These are phyloP conservation scores for Macrolepiota fuliginosa DNA, from an alignment of 768 basidiomycete species.

Conservation along the genomic window DNA sequence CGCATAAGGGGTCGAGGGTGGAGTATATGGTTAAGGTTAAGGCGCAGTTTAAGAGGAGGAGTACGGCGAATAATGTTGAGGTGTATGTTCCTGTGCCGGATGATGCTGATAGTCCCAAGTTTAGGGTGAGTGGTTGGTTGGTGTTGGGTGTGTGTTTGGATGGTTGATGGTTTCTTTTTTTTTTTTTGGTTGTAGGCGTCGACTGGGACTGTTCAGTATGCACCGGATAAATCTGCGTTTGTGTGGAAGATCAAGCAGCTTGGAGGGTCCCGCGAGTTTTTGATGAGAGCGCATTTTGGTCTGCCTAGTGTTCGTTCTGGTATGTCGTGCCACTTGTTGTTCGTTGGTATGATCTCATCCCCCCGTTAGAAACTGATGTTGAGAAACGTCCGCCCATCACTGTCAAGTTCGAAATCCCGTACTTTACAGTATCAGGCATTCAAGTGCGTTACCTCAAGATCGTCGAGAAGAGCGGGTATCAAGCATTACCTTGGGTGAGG, in stretches of 20 bases:
- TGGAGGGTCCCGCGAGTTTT: slow-evolving; percentile 92
- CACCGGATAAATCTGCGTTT: slow-evolving; percentile 96
- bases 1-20: slow-evolving; percentile 87
- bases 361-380: slow-evolving; percentile 57
- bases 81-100: slow-evolving; percentile 99
- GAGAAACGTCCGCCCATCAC: slow-evolving; percentile 94
- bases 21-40: slow-evolving; percentile 96
- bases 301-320: slow-evolving; percentile 91
- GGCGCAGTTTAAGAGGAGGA: slow-evolving; percentile 96
- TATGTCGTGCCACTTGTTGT: slow-evolving; percentile 34
- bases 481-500: slow-evolving; percentile 93
- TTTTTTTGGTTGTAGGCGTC: slow-evolving; percentile 54
- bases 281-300: slow-evolving; percentile 98
- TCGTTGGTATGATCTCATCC: not conserved
- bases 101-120: slow-evolving; percentile 97
- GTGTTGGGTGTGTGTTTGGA: not conserved
- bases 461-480: slow-evolving; percentile 98
- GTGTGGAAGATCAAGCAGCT: slow-evolving; percentile 99
- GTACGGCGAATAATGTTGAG: slow-evolving; percentile 98
- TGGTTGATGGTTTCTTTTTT: not conserved
- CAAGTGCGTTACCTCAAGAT: slow-evolving; percentile 98
- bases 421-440: slow-evolving; percentile 96
- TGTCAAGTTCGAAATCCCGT: slow-evolving; percentile 98
- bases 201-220: slow-evolving; percentile 94
- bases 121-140: slow-evolving; percentile 71